Percentiles rank a stretch among this genome's conserved stretches.
These are phyloP conservation scores for Claviceps citrina DNA, from an alignment of 2,329 filamentous ascomycete species.

Conservation along the genomic window DNA sequence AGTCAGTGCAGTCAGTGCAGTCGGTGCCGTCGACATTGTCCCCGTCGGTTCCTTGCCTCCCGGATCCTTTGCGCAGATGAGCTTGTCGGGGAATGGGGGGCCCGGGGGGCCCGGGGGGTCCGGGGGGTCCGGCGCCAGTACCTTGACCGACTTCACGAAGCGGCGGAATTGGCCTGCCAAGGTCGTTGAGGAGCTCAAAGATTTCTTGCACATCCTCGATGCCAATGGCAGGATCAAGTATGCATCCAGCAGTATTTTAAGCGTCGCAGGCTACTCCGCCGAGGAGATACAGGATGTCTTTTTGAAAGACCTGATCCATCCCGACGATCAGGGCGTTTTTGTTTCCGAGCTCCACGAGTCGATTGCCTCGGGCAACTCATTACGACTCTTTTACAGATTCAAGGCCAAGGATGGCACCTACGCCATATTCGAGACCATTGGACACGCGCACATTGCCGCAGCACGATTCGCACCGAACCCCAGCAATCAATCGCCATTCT, in stretches of 20 bases:
- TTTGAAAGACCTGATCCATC: conserved; percentile 70
- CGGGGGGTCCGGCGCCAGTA: conserved; percentile 21
- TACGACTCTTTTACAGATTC: conserved; percentile 80
- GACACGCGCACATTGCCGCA: conserved; percentile 73
- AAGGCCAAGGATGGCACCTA: conserved; percentile 58
- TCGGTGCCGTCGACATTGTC: conserved; percentile 21
- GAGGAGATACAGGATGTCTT: conserved; percentile 59
- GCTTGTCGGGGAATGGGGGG: conserved; percentile 13
- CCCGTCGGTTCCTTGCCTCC: conserved; percentile 28
- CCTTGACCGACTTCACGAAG: conserved; percentile 44
- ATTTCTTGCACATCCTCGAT: conserved; percentile 77
- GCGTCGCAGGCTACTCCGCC: conserved; percentile 59
- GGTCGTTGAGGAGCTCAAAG: conserved; percentile 76
- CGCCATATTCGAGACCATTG: conserved; percentile 77
- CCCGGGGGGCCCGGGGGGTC: background rate
- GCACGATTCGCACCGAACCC: conserved; percentile 48
- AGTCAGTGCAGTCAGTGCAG: too few relatives aligned
- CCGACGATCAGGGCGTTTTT: conserved; percentile 71
- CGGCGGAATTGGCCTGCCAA: conserved; percentile 69
- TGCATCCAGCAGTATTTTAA: conserved; percentile 62
- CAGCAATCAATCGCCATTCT: conserved; percentile 52
- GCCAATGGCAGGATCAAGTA: conserved; percentile 73
- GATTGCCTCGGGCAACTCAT: conserved; percentile 61
- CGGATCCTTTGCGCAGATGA: conserved; percentile 20
- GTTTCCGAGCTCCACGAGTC: conserved; percentile 79